These are phyloP conservation scores for Metschnikowia vanudenii DNA, from an alignment of 805 yeast species.

Conservation along the genomic window DNA sequence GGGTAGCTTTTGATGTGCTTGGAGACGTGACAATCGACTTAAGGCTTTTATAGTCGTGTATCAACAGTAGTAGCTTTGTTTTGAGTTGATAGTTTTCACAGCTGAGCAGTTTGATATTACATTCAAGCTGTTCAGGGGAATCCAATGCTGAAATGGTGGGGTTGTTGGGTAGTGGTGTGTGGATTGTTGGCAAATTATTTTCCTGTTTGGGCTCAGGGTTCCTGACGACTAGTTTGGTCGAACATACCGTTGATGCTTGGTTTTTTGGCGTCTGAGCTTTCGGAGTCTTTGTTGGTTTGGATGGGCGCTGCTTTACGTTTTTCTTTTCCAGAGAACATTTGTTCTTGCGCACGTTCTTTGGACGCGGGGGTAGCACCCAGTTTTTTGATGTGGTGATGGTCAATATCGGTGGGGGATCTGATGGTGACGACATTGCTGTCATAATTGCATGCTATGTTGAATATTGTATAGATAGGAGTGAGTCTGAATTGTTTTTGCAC, in stretches of 20 bases:
- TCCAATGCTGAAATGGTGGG: background rate
- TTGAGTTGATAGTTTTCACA: conserved; percentile 38
- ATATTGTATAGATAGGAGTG: background rate
- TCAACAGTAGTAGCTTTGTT: conserved; percentile 33
- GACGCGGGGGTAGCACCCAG: conserved; percentile 24
- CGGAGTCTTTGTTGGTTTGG: conserved; percentile 23
- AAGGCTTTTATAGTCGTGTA: conserved; percentile 41
- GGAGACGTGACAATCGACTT: conserved; percentile 28
- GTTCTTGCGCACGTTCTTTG: conserved; percentile 20
- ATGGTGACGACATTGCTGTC: conserved; percentile 13
- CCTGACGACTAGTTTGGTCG: background rate
- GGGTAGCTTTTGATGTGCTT: conserved; percentile 2
- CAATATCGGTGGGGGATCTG: conserved; percentile 19
- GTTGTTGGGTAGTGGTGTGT: background rate
- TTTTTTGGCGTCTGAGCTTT: too few relatives aligned
- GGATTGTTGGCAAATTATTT: background rate
- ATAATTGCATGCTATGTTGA: conserved; percentile 13
- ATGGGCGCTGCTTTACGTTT: conserved; percentile 1
- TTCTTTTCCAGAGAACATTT: conserved; percentile 18
- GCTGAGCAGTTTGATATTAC: conserved; percentile 23
- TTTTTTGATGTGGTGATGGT: conserved; percentile 21
- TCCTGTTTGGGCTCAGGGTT: background rate
- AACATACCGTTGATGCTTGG: too few relatives aligned
- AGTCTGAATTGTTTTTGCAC: too few relatives aligned
- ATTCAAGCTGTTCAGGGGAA: conserved; percentile 15